phyloP scores from a whole-genome alignment of 108 stramenopile genomes.

The Fragilariopsis cylindrus region DNA sequence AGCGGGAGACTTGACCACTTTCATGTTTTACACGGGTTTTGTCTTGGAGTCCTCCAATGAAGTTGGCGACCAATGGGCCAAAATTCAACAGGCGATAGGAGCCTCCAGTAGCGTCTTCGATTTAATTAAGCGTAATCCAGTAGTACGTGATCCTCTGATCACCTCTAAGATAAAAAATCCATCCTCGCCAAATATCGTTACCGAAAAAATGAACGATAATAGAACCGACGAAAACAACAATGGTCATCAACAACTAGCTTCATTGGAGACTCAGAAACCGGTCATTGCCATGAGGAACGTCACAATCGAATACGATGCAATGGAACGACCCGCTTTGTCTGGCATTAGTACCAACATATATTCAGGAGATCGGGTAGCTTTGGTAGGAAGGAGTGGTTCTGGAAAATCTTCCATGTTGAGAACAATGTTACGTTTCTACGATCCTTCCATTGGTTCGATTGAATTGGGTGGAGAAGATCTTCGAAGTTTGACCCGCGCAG shows the following conservation, averaged over 20 bases:
- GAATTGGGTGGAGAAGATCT: conserved; percentile 80
- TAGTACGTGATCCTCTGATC: conserved; percentile 57
- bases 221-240: not conserved
- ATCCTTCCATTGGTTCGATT: conserved; percentile 82
- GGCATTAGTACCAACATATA: conserved; percentile 72
- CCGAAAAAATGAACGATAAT: not conserved
- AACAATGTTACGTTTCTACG: conserved; percentile 92
- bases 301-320: conserved; percentile 63
- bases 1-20: conserved; percentile 69
- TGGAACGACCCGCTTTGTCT: conserved; percentile 70
- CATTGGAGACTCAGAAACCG: conserved; percentile 19
- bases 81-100: conserved; percentile 81
- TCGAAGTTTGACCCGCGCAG: conserved; percentile 64
- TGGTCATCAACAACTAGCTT: not conserved
- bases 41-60: conserved; percentile 83
- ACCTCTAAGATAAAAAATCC: not conserved
- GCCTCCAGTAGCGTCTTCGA: conserved; percentile 85
- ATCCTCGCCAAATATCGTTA: conserved; percentile 8
- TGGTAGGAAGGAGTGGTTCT: conserved; percentile 91
- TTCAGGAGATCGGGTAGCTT: conserved; percentile 88
- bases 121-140: conserved; percentile 67
- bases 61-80: conserved; percentile 88
- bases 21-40: conserved; percentile 83
- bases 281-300: conserved; percentile 68
- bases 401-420: conserved; percentile 92